phyloP scores from a whole-genome alignment of 768 basidiomycete genomes.

The Phylloporus sp. region DNA sequence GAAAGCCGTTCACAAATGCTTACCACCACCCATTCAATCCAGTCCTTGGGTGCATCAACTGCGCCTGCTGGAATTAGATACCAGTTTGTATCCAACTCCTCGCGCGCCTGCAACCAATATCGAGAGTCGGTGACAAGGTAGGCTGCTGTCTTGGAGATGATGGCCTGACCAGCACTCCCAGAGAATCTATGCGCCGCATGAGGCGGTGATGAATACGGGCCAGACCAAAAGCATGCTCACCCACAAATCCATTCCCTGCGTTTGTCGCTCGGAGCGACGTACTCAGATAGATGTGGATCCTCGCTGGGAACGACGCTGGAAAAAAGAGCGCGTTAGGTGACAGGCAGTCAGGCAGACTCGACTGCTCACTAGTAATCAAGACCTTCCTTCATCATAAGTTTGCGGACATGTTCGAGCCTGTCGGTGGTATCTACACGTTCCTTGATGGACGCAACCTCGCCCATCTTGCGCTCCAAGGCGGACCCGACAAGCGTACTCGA shows the following conservation, averaged over 20 bases:
- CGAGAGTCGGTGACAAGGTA: conserved; percentile 78
- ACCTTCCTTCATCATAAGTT: conserved; percentile 59
- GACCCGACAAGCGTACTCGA: conserved; percentile 72
- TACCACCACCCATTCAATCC: conserved; percentile 76
- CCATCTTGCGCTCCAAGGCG: conserved; percentile 63
- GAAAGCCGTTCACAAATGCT: conserved; percentile 17
- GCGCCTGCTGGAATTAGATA: conserved; percentile 54
- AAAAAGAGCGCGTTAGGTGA: conserved; percentile 6
- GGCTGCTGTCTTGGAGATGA: conserved; percentile 60
- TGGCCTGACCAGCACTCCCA: conserved; percentile 65
- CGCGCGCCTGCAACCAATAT: conserved; percentile 76
- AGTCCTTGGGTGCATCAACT: conserved; percentile 54
- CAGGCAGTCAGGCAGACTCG: background rate
- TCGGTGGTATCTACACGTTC: conserved; percentile 54
- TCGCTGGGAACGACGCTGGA: conserved; percentile 70
- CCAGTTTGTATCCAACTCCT: conserved; percentile 74
- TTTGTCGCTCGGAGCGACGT: conserved; percentile 70
- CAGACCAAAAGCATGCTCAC: conserved; percentile 41
- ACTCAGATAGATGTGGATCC: conserved; percentile 82
- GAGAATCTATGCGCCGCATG: conserved; percentile 43
- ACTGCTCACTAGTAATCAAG: conserved; percentile 70
- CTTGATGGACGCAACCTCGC: conserved; percentile 52
- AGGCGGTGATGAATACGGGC: conserved; percentile 15
- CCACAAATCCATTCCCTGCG: conserved; percentile 74
- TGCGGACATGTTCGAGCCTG: conserved; percentile 56